Conservation (phyloP, 495 filamentous ascomycete genomes). For the Aspergillus wentii region DNA sequence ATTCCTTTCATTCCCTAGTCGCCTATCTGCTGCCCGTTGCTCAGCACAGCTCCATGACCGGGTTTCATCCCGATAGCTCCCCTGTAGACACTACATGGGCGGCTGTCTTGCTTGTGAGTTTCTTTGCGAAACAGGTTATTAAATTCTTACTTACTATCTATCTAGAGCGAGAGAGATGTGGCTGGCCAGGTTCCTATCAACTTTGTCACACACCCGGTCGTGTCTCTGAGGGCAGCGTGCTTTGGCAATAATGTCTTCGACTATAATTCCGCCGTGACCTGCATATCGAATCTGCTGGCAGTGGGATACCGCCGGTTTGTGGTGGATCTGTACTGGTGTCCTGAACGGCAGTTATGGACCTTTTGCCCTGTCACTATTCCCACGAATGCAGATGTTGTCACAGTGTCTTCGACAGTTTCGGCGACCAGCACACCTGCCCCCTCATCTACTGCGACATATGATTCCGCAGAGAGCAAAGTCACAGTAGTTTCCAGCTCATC, state of each 20-base stretch:
- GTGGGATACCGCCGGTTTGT: conserved; percentile 53
- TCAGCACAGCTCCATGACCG: conserved; percentile 26
- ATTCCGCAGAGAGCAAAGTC: conserved; percentile 16
- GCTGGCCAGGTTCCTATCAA: conserved; percentile 56
- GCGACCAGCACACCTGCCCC: no score
- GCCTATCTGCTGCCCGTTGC: not conserved
- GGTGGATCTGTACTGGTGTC: conserved; percentile 64
- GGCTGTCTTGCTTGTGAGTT: conserved; percentile 31
- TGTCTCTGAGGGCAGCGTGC: conserved; percentile 53
- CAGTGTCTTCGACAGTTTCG: conserved; percentile 17
- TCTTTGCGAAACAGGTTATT: no score
- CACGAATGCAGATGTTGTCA: conserved; percentile 16
- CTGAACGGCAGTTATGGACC: conserved; percentile 43
- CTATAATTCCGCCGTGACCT: conserved; percentile 38
- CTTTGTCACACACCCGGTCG: conserved; percentile 50
- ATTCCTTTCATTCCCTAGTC: conserved; percentile 3
- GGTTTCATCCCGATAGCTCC: conserved; percentile 26
- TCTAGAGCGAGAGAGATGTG: conserved; percentile 59
- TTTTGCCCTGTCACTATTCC: conserved; percentile 53
- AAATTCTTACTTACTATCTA: conserved; percentile 1
- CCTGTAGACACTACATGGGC: conserved; percentile 31
- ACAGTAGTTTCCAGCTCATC: conserved; percentile 25
- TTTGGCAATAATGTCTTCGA: conserved; percentile 50
- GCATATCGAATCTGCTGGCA: conserved; percentile 57
- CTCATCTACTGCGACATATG: conserved; percentile 23